Conservation (phyloP, 2,329 filamentous ascomycete species). For the Beauveria rudraprayagi region DNA sequence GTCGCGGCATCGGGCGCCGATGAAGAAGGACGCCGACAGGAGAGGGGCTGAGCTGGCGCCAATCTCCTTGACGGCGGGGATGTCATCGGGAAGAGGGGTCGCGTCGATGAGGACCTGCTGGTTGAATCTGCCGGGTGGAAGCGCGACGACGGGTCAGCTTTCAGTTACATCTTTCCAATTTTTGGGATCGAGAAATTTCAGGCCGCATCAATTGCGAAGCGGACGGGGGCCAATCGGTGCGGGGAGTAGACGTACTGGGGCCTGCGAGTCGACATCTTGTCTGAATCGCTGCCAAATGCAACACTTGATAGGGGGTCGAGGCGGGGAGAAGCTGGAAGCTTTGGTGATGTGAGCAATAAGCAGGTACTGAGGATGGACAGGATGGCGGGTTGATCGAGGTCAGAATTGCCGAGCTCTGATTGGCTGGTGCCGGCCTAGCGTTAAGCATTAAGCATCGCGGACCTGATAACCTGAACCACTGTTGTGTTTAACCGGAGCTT, state of each 20-base stretch:
- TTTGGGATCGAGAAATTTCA: neutral
- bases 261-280: conserved; percentile 35
- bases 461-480: too few species aligned
- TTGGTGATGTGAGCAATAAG: conserved; percentile 17
- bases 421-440: conserved; percentile 22
- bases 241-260: conserved; percentile 29
- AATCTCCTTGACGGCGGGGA: conserved; percentile 89
- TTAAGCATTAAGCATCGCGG: neutral
- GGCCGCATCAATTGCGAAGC: conserved; percentile 16
- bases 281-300: conserved; percentile 21
- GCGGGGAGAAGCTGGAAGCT: conserved; percentile 16
- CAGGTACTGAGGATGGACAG: conserved; percentile 19
- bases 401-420: conserved; percentile 32
- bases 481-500: too few species aligned
- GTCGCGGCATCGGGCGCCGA: conserved; percentile 84
- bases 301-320: conserved; percentile 17
- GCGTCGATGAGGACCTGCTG: conserved; percentile 90
- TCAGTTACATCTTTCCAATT: neutral
- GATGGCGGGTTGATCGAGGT: conserved; percentile 26
- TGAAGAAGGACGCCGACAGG: conserved; percentile 89
- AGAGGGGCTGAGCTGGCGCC: conserved; percentile 89
- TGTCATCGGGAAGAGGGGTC: conserved; percentile 83
- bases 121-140: conserved; percentile 63
- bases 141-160: conserved; percentile 18
- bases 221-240: neutral